Percentiles rank a stretch among this genome's conserved stretches.
Evolutionary conservation across 495 filamentous ascomycete genomes (phyloP).

Genomic region (Penicillium soppii): DNA sequence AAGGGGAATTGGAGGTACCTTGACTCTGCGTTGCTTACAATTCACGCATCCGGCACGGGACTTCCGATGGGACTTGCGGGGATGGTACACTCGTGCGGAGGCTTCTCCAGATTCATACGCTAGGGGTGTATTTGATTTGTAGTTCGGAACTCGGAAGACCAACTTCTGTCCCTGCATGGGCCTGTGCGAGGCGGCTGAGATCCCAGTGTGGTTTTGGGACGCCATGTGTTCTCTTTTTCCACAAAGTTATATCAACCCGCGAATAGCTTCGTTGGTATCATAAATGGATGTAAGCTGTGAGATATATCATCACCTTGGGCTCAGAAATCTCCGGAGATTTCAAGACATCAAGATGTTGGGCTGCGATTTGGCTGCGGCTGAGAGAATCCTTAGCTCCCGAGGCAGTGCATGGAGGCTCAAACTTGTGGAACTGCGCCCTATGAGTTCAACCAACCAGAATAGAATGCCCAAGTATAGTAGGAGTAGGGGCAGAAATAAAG

Average conservation of each 20-base stretch:
- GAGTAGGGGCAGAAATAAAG: background rate
- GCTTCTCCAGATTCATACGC: constrained; percentile 3
- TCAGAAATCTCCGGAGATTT: background rate
- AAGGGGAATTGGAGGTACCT: constrained; percentile 29
- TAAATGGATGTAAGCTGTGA: background rate
- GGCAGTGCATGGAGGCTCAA: background rate
- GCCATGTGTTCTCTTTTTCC: constrained; percentile 3
- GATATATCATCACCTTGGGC: background rate
- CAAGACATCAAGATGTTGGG: background rate
- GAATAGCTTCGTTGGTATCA: background rate
- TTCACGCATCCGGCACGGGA: constrained; percentile 47
- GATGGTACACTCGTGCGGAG: constrained; percentile 25
- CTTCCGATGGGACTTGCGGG: constrained; percentile 40
- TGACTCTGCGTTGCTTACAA: constrained; percentile 49
- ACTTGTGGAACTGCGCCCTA: background rate
- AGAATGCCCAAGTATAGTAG: background rate
- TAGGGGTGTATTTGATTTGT: constrained; percentile 9
- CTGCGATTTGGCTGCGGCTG: background rate
- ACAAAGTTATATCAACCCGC: background rate
- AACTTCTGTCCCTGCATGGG: constrained; percentile 28
- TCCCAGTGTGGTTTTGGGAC: background rate
- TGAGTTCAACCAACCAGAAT: background rate
- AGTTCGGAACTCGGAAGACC: constrained; percentile 26
- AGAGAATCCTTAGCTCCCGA: background rate
- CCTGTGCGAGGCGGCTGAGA: constrained; percentile 2